These are phyloP conservation scores for Entomortierella parvispora DNA, from an alignment of 192 early-diverging fungal genomes.

Conservation along the genomic window DNA sequence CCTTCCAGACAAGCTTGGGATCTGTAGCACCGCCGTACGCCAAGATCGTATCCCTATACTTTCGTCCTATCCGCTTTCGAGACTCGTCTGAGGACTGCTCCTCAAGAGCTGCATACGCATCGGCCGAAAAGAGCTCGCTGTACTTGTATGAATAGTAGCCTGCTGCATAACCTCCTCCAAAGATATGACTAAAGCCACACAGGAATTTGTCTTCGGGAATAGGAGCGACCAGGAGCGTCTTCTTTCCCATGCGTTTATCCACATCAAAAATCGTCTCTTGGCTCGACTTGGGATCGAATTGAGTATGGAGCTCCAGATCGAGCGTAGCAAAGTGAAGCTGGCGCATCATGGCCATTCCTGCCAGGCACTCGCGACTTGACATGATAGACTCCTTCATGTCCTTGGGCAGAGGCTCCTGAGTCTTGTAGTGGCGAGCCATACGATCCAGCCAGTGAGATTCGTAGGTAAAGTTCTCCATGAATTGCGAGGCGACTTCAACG, in stretches of 20 bases:
- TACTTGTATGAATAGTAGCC: slow-evolving; percentile 75
- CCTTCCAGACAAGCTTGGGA: slow-evolving; percentile 63
- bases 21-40: slow-evolving; percentile 66
- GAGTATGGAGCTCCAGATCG: slow-evolving; percentile 62
- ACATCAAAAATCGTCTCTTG: slow-evolving; percentile 64
- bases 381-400: slow-evolving; percentile 64
- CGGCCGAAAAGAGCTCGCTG: slow-evolving; percentile 70
- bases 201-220: slow-evolving; percentile 63
- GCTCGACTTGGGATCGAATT: slow-evolving; percentile 7
- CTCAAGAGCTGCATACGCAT: slow-evolving; percentile 69
- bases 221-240: slow-evolving; percentile 54
- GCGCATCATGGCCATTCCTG: slow-evolving; percentile 64
- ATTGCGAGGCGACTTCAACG: slow-evolving; percentile 68
- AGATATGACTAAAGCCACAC: slow-evolving; percentile 70
- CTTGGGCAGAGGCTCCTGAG: slow-evolving; percentile 60
- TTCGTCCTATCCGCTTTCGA: slow-evolving; percentile 45
- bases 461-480: slow-evolving; percentile 72
- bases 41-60: slow-evolving; percentile 66
- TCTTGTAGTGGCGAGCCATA: slow-evolving; percentile 63
- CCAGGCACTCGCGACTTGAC: slow-evolving; percentile 57
- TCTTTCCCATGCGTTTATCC: slow-evolving; percentile 56
- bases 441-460: slow-evolving; percentile 62
- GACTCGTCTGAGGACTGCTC: slow-evolving; percentile 51
- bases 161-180: slow-evolving; percentile 66
- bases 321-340: slow-evolving; percentile 65